phyloP scores from a whole-genome alignment of 164 flowering plant species.

The Paratinospora sagittata region DNA sequence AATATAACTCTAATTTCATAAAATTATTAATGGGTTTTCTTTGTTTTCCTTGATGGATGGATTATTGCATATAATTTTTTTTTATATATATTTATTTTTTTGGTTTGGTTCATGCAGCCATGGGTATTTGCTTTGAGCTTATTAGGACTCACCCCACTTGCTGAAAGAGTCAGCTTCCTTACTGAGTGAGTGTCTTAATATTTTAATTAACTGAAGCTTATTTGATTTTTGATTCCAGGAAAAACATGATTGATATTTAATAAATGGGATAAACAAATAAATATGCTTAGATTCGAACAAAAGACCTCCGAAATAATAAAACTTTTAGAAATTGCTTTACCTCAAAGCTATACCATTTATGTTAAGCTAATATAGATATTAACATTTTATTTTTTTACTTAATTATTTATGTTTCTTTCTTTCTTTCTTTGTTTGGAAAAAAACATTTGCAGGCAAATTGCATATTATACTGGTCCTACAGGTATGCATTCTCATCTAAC shows the following conservation, averaged over 20 bases:
- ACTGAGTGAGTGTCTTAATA: conserved; percentile 94
- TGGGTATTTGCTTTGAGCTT: conserved; percentile 90
- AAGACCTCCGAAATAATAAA: no score
- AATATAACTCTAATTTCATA: no score
- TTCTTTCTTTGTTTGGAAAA: not conserved
- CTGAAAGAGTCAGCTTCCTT: conserved; percentile 89
- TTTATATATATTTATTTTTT: not conserved
- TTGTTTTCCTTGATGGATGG: no score
- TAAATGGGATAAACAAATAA: no score
- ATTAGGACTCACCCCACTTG: conserved; percentile 76
- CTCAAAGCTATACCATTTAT: no score
- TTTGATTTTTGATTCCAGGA: no score
- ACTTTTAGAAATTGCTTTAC: no score
- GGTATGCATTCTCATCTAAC: conserved; percentile 41
- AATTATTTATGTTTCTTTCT: not conserved
- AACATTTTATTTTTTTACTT: conserved; percentile 26
- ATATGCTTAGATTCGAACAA: not conserved
- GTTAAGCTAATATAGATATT: conserved; percentile 27
- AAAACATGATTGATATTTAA: no score
- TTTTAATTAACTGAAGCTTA: no score
- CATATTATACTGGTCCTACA: conserved; percentile 83
- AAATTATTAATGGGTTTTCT: not conserved
- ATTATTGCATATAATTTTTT: not conserved
- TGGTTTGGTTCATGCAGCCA: conserved; percentile 39
- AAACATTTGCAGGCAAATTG: conserved; percentile 65